Base-by-base conservation (phyloP, 345 rosid species). In the Boechera stricta region DNA sequence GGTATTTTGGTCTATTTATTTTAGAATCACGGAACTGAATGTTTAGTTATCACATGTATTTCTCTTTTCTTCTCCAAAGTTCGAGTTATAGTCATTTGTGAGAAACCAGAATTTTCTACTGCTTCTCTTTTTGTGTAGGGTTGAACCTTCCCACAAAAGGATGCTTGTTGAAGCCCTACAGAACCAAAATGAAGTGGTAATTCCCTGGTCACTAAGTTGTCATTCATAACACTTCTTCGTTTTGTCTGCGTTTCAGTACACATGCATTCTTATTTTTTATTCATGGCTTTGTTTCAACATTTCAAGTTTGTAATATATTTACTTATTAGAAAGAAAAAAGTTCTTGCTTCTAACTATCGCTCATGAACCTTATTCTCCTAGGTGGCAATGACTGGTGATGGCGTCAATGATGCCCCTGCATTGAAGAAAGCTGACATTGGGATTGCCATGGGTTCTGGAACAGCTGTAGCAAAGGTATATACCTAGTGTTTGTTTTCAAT, bases 341-440 rank as follows among this genome's bases (percentile, higher is more conserved):
- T 26, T 45, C 1, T 38, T 74, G 73, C 57, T 39, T 59, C n/a
- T 58, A 72, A 65, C 31, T 13, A 6, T 44, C 13, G 36, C 61
- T 16, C 49, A 48, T 64, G 38, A 64, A 67, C 55, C 39, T 70
- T 75, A 38, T 45, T 55, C 51, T 82, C 39, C 59, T 79, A 95
- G 99, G 99, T 95, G 80, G 99, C 99, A 76, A 93, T 95, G 99
- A 95, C 99, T 72, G 99, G 99, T 71, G 99, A 95, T 79, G 99
- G 99, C 60, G 99, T 95, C 63, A 95, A 95, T 84, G 99, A 95
- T 87, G 99, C 98, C 72, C 98, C 99, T 82, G 99, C 99, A 6
- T 74, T 95, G 39, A 95, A 90, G 87, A 95, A 92, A 86, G 98
- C 99, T 70, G 88, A 95, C 80, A 95, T 95, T 71, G 99, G 99